Base-by-base conservation (phyloP, 768 basidiomycete species). In the Amanita thiersii region DNA sequence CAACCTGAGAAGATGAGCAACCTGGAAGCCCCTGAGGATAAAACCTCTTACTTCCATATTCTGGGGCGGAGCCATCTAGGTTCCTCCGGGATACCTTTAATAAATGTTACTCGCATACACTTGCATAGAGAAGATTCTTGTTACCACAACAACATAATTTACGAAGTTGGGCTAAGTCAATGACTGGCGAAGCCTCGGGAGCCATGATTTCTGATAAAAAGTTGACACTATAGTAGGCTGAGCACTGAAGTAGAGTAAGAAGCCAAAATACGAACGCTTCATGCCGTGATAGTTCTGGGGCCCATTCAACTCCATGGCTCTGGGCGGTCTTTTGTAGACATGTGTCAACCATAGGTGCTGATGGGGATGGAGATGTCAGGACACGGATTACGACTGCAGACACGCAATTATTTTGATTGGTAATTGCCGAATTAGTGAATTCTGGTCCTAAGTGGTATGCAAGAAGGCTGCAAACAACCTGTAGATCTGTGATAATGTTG, bases 1-100 rank as follows among this genome's bases (percentile, higher is more conserved):
- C 20, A 87, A 51, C 52, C 81, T 85, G 21, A 0, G 48, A 19
- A 33, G 47, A 41, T 47, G n/a, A 20, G 20, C 34, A 44, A 42
- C 21, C 10, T 24, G 26, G 28, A 11, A 43, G 32, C 17, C 8
- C 36, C 32, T 30, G 8, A 19, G 5, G 10, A 31, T 3, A 39
- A 23, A 11, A 28, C 5, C 21, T 62, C 79, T 56, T 47, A 84
- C 86, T 75, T 84, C 86, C 86, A 88, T 51, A 84, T 67, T 31
- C 81, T 70, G 20, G 85, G 81, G 30, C 86, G 72, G 48, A 87
- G 65, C 82, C 84, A 87, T 3, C 70, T 61, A 31, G 86, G 86
- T 50, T 81, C 70, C 49, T 83, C 75, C 37, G 85, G 81, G 34
- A 87, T 72, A 44, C 85, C 85, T 87, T 30, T 26, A 33, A 46